phyloP scores from a whole-genome alignment of 768 basidiomycete genomes.

The Termitomyces sp. region DNA sequence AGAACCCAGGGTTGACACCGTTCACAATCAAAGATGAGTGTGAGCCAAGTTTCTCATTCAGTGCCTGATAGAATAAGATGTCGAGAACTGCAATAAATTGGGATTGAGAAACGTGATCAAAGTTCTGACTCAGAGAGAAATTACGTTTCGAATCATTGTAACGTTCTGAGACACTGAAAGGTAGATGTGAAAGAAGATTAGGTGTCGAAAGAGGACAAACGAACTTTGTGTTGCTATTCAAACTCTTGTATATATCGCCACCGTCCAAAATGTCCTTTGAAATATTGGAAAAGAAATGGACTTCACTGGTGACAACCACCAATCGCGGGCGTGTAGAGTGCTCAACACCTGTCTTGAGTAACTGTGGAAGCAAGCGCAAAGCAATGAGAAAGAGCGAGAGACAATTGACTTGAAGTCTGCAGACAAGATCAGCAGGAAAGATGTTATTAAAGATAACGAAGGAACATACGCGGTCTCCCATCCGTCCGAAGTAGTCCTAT shows the following conservation, averaged over 20 bases:
- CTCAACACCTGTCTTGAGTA: conserved; percentile 33
- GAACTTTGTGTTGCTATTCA: conserved; percentile 25
- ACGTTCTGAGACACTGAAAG: conserved; percentile 7
- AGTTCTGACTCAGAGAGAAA: not conserved
- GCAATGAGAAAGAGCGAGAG: conserved; percentile 37
- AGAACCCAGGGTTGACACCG: conserved; percentile 39
- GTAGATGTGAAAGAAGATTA: not conserved
- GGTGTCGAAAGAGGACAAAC: not conserved
- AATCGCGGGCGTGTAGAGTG: conserved; percentile 30
- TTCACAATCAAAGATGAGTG: conserved; percentile 27
- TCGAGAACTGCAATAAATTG: conserved; percentile 30
- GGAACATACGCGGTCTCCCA: conserved; percentile 40
- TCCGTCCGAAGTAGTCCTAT: conserved; percentile 32
- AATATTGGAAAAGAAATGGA: conserved; percentile 29
- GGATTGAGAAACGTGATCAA: not conserved
- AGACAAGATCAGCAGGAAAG: not conserved
- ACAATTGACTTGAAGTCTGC: conserved; percentile 48
- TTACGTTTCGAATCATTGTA: conserved; percentile 35
- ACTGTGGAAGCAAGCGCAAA: conserved; percentile 39
- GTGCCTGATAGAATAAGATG: conserved; percentile 33
- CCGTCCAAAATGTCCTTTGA: conserved; percentile 19
- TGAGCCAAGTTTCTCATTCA: conserved; percentile 26
- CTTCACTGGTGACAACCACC: conserved; percentile 40
- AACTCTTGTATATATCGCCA: conserved; percentile 11
- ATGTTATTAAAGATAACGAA: not conserved